Percentiles rank a stretch among this genome's conserved stretches.
Evolutionary conservation across 192 early-diverging fungal species (phyloP).

Genomic region (Backusella macrospora): DNA sequence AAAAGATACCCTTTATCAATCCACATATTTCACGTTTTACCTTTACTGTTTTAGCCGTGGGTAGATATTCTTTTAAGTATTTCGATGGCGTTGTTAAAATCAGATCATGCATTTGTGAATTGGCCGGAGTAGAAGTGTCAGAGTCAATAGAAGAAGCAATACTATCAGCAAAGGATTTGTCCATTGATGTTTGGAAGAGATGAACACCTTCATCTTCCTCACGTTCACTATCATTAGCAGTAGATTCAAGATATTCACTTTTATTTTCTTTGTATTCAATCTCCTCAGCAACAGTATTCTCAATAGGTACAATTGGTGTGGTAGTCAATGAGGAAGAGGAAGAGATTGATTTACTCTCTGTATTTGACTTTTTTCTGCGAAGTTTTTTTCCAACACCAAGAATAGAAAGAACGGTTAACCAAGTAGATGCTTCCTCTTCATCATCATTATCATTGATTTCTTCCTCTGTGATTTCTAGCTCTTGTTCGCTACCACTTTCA

Average conservation of each 20-base stretch:
- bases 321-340: not conserved
- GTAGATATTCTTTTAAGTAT: not conserved
- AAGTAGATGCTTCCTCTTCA: not conserved
- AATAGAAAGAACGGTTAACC: not conserved
- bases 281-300: not conserved
- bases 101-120: not conserved
- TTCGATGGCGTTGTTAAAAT: not conserved
- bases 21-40: not conserved
- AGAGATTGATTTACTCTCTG: not conserved
- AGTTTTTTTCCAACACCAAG: not conserved
- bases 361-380: not conserved
- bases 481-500: not conserved
- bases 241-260: not conserved
- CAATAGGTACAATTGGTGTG: not conserved
- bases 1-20: not conserved
- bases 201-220: not conserved
- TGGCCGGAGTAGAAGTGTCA: not conserved
- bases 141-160: not conserved
- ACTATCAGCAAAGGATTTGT: not conserved
- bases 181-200: not conserved
- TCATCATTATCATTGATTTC: not conserved
- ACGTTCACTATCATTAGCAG: not conserved
- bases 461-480: not conserved
- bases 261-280: not conserved
- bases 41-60: not conserved